Percentiles rank a stretch among this genome's conserved stretches.
phyloP scores from a whole-genome alignment of 2,329 filamentous ascomycete species.

The Epichloe aotearoae region DNA sequence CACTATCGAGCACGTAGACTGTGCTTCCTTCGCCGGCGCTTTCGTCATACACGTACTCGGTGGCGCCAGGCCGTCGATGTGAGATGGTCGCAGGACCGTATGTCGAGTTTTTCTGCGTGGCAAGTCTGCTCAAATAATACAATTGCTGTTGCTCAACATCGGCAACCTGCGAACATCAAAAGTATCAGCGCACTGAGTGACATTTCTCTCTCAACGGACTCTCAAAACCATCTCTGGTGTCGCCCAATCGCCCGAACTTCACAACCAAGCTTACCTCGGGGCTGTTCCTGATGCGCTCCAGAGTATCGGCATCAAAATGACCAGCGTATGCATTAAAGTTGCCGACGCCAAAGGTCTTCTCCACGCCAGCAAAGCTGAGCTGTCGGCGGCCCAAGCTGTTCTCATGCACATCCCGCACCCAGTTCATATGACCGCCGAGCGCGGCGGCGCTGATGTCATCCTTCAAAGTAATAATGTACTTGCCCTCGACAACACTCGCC shows the following conservation, averaged over 20 bases:
- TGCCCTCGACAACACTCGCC: slow-evolving; percentile 19
- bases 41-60: slow-evolving; percentile 27
- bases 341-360: slow-evolving; percentile 19
- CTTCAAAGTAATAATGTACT: slow-evolving; percentile 34
- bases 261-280: slow-evolving; percentile 20
- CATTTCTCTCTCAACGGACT: too few species aligned
- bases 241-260: too few species aligned
- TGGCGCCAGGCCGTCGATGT: slow-evolving; percentile 19
- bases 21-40: slow-evolving; percentile 28
- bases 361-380: slow-evolving; percentile 18
- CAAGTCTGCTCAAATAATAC: slow-evolving; percentile 11
- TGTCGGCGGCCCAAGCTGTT: slow-evolving; percentile 21
- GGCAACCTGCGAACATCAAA: slow-evolving; percentile 14
- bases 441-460: slow-evolving; percentile 17
- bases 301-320: slow-evolving; percentile 26
- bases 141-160: slow-evolving; percentile 20
- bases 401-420: slow-evolving; percentile 19
- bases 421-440: slow-evolving; percentile 22
- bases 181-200: too few species aligned
- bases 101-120: slow-evolving; percentile 22
- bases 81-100: slow-evolving; percentile 36
- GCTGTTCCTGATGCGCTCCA: slow-evolving; percentile 25
- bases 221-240: too few species aligned
- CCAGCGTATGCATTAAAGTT: slow-evolving; percentile 29
- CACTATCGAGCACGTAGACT: slow-evolving; percentile 42